Evolutionary conservation across 371 early-diverging fungal genomes (phyloP).

Genomic region (Apophysomyces elegans): DNA sequence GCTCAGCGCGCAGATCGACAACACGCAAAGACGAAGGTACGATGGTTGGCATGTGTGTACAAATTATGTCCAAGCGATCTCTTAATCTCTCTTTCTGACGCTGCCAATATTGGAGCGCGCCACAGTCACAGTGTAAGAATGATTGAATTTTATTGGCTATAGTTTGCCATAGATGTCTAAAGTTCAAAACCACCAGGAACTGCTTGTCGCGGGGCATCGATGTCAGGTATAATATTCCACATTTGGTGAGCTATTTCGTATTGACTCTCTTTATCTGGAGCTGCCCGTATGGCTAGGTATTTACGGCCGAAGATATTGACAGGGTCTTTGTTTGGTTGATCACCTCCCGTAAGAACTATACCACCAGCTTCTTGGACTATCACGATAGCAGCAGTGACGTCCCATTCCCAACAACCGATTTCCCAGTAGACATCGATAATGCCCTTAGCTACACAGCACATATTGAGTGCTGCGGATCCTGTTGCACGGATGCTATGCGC

Average conservation of each 20-base stretch:
- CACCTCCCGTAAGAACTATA: constrained; percentile 61
- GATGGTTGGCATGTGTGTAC: not conserved
- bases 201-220: constrained; percentile 45
- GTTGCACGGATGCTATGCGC: constrained; percentile 79
- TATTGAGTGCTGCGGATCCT: constrained; percentile 83
- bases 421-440: constrained; percentile 91
- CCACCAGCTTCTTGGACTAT: constrained; percentile 81
- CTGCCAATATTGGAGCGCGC: too few species aligned
- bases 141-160: too few species aligned
- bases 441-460: constrained; percentile 85
- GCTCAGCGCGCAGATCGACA: constrained; percentile 68
- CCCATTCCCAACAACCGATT: constrained; percentile 85
- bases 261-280: constrained; percentile 32
- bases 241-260: constrained; percentile 42
- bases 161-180: not conserved
- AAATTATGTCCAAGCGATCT: not conserved
- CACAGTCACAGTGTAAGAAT: too few species aligned
- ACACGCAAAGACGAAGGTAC: constrained; percentile 50
- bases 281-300: constrained; percentile 53
- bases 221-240: constrained; percentile 46
- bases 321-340: constrained; percentile 26
- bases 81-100: too few species aligned
- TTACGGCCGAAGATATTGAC: constrained; percentile 56
- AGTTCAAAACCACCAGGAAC: constrained; percentile 56
- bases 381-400: constrained; percentile 79